Evolutionary conservation across 225 moss, liverwort and hornwort species (phyloP), one percentile per base, ranked within the genome.

Genomic region (Bryoerythrophyllum caledonicum): DNA sequence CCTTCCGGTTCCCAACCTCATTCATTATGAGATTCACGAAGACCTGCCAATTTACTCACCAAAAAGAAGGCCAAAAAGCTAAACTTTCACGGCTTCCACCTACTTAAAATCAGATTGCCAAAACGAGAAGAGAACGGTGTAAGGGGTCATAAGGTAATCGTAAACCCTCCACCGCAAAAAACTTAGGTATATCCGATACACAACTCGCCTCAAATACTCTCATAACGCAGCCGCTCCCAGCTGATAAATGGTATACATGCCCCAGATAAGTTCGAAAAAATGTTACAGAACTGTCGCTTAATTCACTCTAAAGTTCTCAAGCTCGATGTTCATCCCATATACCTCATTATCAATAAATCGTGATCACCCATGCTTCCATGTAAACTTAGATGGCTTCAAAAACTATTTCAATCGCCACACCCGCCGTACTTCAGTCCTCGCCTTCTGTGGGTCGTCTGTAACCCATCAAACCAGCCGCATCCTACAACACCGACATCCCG

Each of bases 1-100:
- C 88, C 81, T 81, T 85, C 60, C 81, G 73, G 19, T 75, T 72
- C 79, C 67, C 72, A 12, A 62, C 72, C 57, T 81, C 85, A 24
- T 81, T 85, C 88, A 88, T 88, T 60, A 27, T 70, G 23, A 56
- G 72, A 78, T n/a, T n/a, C 57, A 61, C 75, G 81, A 32, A 75
- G 54, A 73, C 56, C 28, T 11, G 40, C 67, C 44, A 73, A n/a
- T n/a, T n/a, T n/a, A n/a, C n/a, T n/a, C n/a, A n/a, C n/a, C n/a
- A n/a, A n/a, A n/a, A n/a, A n/a, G n/a, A n/a, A n/a, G n/a, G n/a
- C n/a, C n/a, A 54, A 75, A 48, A 21, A 1, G 32, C 8, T 69
- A 81, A 11, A 53, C 75, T 81, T 61, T 51, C 69, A 71, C 68
- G 73, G 40, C 80, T 77, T 38, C 70, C 74, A 78, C 61, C 44